phyloP scores from a whole-genome alignment of 208 protist genomes.

The Acanthamoeba royreba region DNA sequence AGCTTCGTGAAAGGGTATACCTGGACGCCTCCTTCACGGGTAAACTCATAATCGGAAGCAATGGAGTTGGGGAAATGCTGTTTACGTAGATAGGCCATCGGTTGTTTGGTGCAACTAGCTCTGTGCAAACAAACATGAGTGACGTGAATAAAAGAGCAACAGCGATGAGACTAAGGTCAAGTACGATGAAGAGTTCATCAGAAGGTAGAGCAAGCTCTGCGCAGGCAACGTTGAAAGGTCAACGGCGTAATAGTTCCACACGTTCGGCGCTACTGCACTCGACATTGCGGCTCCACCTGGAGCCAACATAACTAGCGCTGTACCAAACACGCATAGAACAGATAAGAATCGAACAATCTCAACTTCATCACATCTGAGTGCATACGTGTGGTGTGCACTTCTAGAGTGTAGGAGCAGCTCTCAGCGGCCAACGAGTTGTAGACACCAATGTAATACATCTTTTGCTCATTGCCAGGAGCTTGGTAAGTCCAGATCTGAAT shows the following conservation, averaged over 20 bases:
- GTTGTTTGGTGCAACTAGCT: not conserved
- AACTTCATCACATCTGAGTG: not conserved
- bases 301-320: not conserved
- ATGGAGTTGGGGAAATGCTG: not conserved
- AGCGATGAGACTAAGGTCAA: not conserved
- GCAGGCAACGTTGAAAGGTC: not conserved
- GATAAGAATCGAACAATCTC: not conserved
- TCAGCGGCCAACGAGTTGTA: not conserved
- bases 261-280: not conserved
- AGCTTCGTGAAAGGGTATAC: not conserved
- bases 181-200: not conserved
- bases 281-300: not conserved
- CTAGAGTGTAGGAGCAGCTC: not conserved
- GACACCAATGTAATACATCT: not conserved
- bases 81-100: not conserved
- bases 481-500: not conserved
- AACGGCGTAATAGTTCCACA: not conserved
- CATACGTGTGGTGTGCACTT: not conserved
- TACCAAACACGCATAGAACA: not conserved
- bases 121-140: not conserved
- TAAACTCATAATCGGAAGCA: not conserved
- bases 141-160: not conserved
- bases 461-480: not conserved
- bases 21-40: not conserved
- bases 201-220: not conserved